Evolutionary conservation across 495 filamentous ascomycete species (phyloP).

Genomic region (Arthonia radiata): DNA sequence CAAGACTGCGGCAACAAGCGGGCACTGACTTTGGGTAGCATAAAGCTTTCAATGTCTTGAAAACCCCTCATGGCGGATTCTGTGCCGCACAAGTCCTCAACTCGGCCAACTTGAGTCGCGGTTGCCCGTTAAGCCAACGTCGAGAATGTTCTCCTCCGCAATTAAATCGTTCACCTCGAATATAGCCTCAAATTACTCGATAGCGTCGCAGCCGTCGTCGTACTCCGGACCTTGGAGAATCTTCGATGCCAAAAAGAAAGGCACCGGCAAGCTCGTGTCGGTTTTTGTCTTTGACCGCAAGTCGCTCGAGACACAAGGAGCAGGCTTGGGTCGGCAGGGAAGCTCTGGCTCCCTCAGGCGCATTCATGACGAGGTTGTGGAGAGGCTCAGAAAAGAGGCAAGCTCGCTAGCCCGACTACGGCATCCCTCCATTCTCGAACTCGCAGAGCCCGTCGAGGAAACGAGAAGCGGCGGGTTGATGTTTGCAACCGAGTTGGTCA

Average conservation of each 20-base stretch:
- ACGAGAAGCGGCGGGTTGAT: slow-evolving; percentile 74
- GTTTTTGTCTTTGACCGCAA: slow-evolving; percentile 91
- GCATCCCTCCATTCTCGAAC: slow-evolving; percentile 76
- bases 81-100: too few species aligned
- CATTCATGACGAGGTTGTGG: slow-evolving; percentile 66
- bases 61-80: too few species aligned
- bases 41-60: too few species aligned
- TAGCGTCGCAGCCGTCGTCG: slow-evolving; percentile 41
- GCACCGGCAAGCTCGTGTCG: slow-evolving; percentile 62
- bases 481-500: slow-evolving; percentile 83
- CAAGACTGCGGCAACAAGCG: too few species aligned
- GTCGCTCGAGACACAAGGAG: slow-evolving; percentile 42
- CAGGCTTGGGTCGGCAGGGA: slow-evolving; percentile 26
- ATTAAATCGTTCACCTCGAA: slow-evolving; percentile 82
- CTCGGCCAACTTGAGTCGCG: too few species aligned
- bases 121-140: too few species aligned
- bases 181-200: slow-evolving; percentile 70
- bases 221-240: slow-evolving; percentile 88
- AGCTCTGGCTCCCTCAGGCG: slow-evolving; percentile 45
- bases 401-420: slow-evolving; percentile 62
- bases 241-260: slow-evolving; percentile 89
- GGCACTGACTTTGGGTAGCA: too few species aligned
- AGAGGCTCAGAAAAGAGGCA: slow-evolving; percentile 75
- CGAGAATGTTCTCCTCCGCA: slow-evolving; percentile 86
- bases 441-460: slow-evolving; percentile 88